Conservation (phyloP, 371 early-diverging fungal species). For the Apophysomyces sp. region DNA sequence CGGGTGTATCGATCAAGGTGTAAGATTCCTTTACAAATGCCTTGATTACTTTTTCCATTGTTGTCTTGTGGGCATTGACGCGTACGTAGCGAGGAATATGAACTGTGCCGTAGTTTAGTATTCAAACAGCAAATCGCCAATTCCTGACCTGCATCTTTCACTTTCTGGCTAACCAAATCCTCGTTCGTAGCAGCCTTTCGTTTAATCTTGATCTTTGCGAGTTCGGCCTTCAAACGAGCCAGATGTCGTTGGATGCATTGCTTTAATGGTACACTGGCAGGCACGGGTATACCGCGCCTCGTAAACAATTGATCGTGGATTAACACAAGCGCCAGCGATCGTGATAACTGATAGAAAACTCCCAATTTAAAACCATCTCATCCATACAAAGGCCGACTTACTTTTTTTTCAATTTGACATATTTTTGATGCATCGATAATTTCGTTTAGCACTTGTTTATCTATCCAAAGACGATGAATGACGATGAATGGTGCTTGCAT, state of each 20-base stretch:
- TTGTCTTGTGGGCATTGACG: slow-evolving; percentile 71
- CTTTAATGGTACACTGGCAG: slow-evolving; percentile 62
- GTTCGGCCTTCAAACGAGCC: slow-evolving; percentile 69
- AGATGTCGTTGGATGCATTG: slow-evolving; percentile 67
- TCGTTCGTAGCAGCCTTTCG: slow-evolving; percentile 59
- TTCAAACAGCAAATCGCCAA: neutral
- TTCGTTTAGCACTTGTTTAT: slow-evolving; percentile 50
- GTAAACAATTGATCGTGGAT: slow-evolving; percentile 86
- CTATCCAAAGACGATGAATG: slow-evolving; percentile 32
- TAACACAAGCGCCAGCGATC: slow-evolving; percentile 61
- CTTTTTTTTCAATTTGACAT: slow-evolving; percentile 54
- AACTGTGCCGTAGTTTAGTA: slow-evolving; percentile 3
- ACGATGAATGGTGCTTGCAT: neutral
- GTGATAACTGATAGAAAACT: slow-evolving; percentile 8
- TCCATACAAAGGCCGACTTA: slow-evolving; percentile 8
- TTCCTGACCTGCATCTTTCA: slow-evolving; percentile 46
- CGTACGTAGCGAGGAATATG: slow-evolving; percentile 74
- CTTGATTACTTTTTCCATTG: slow-evolving; percentile 66
- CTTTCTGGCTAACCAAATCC: slow-evolving; percentile 69
- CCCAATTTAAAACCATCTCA: neutral
- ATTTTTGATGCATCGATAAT: slow-evolving; percentile 57
- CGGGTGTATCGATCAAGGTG: slow-evolving; percentile 38
- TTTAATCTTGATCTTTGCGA: slow-evolving; percentile 73
- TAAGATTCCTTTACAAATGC: slow-evolving; percentile 65
- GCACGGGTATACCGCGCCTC: slow-evolving; percentile 66